Evolutionary conservation across 768 basidiomycete species (phyloP).

Genomic region (Tubosaeta sp.): DNA sequence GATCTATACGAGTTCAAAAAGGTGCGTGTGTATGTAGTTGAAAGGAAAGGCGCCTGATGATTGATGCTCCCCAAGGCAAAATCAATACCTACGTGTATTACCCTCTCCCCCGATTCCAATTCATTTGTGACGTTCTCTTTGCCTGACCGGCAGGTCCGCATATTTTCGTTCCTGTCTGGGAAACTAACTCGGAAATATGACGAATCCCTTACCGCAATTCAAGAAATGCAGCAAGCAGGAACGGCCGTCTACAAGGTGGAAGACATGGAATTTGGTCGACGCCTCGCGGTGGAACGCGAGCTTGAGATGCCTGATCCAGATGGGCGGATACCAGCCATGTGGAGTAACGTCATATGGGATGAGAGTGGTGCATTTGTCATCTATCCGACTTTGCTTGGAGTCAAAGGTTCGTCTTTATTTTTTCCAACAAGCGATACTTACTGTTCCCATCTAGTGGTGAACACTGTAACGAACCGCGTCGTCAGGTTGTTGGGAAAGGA

Average conservation of each 20-base stretch:
- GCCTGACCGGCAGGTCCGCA: slow-evolving; percentile 89
- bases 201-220: slow-evolving; percentile 86
- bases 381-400: slow-evolving; percentile 89
- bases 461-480: slow-evolving; percentile 91
- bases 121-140: slow-evolving; percentile 93
- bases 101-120: slow-evolving; percentile 83
- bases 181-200: slow-evolving; percentile 93
- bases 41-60: not conserved
- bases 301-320: slow-evolving; percentile 79
- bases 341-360: slow-evolving; percentile 94
- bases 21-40: slow-evolving; percentile 37
- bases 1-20: slow-evolving; percentile 99
- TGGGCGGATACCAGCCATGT: slow-evolving; percentile 66
- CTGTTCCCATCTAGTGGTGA: slow-evolving; percentile 61
- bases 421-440: not conserved
- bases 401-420: slow-evolving; percentile 66
- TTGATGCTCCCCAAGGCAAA: slow-evolving; percentile 56
- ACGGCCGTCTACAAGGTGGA: slow-evolving; percentile 90
- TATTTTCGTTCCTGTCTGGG: slow-evolving; percentile 88
- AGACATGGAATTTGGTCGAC: slow-evolving; percentile 98
- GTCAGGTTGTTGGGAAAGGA: slow-evolving; percentile 87
- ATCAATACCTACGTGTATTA: slow-evolving; percentile 87
- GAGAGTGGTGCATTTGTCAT: slow-evolving; percentile 93
- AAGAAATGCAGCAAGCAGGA: slow-evolving; percentile 99
- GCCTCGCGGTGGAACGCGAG: slow-evolving; percentile 90